Base-by-base conservation (phyloP, 2,329 filamentous ascomycete genomes). In the Botryotinia calthae region DNA sequence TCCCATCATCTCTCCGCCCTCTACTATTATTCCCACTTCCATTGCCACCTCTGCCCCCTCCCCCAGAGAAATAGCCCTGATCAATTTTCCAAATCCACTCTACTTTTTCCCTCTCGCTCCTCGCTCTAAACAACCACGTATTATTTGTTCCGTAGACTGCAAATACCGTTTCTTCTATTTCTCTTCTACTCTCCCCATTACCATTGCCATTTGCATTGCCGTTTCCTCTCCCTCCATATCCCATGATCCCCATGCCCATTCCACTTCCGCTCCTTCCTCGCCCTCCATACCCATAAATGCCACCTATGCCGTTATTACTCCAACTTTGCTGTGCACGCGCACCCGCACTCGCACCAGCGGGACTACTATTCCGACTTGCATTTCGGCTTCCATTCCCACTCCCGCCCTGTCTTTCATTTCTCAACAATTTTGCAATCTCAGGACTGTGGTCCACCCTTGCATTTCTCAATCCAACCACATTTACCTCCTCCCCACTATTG, bases 51-150 rank as follows among this genome's bases (percentile, higher is more conserved):
- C 69, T 42, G 1, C 69, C 69, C 1, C 76, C 76, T 31, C 74
- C 75, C 10, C 79, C 79, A 72, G 51, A 56, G 51, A 81, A 81
- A 76, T 81, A 81, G 48, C 77, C 79, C 85, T 97, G 92, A 82
- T 99, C 96, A 78, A 99, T 94, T 79, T 92, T 91, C 82, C 97
- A 88, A 78, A 99, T 97, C 96, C 96, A 99, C 81, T 98, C 96
- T 78, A 95, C 91, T 85, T 98, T 97, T 82, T 98, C 95, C 66
- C 91, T 88, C 84, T 98, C 95, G 78, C 90, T 95, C 73, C 94
- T 87, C 37, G 94, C 93, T 22, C 94, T 93, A 82, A 99, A 98
- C 58, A 99, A 86, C 88, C 95, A 99, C 46, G 95, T 97, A 82
- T 98, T 98, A 81, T 96, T 92, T 74, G 92, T 93, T 59, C 93